phyloP scores from a whole-genome alignment of 78 protist genomes.

The Dictyostelium brefeldianum region DNA sequence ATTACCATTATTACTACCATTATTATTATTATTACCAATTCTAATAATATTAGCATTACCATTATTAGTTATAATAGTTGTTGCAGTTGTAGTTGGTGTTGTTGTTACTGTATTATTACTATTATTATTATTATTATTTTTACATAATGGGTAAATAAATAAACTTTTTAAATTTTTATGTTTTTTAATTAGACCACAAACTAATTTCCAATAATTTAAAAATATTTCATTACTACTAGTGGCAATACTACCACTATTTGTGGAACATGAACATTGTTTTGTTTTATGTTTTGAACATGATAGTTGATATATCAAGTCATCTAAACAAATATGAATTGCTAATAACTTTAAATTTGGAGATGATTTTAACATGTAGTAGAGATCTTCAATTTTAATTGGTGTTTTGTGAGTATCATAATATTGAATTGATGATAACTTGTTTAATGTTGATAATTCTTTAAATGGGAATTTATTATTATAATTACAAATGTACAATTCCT shows the following conservation, averaged over 20 bases:
- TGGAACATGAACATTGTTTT: not conserved
- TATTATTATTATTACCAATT: too few species aligned
- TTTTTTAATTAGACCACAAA: constrained; percentile 2
- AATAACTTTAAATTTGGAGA: not conserved
- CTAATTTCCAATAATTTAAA: not conserved
- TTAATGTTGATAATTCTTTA: not conserved
- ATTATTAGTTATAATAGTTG: too few species aligned
- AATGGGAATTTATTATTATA: constrained; percentile 9
- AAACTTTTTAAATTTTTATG: constrained; percentile 9
- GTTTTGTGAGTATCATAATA: constrained; percentile 7
- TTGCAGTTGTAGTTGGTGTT: too few species aligned
- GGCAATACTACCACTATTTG: not conserved
- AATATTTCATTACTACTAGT: not conserved
- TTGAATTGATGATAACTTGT: not conserved
- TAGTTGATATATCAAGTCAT: not conserved
- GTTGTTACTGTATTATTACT: too few species aligned
- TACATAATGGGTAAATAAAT: not conserved
- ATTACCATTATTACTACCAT: too few species aligned
- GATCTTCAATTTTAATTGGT: not conserved
- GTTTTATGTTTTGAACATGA: not conserved
- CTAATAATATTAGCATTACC: too few species aligned
- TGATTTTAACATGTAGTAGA: not conserved
- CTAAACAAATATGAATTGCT: not conserved
- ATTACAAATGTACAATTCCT: constrained; percentile 1
- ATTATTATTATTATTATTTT: not conserved